Evolutionary conservation across 2,329 filamentous ascomycete genomes (phyloP).

Genomic region (Colletotrichum shisoi): DNA sequence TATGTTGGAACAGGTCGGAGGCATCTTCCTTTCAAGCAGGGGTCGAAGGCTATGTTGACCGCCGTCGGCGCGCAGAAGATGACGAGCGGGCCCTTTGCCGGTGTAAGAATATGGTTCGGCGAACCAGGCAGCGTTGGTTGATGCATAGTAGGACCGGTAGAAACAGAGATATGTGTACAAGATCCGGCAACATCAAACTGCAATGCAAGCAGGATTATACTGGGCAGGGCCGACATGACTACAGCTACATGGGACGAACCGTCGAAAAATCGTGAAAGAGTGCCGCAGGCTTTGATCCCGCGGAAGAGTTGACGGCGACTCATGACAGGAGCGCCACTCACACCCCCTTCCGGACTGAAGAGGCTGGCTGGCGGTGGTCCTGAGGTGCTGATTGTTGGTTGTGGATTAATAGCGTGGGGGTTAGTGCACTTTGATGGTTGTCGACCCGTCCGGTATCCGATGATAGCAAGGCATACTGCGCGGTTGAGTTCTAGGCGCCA

Average conservation of each 20-base stretch:
- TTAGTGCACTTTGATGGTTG: slow-evolving; percentile 6
- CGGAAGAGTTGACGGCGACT: background rate
- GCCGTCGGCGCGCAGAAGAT: slow-evolving; percentile 14
- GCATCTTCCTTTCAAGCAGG: slow-evolving; percentile 5
- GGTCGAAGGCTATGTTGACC: background rate
- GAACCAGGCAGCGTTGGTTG: background rate
- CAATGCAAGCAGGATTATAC: no score
- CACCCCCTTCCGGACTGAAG: background rate
- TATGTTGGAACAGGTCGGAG: background rate
- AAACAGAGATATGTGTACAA: no score
- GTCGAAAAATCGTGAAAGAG: background rate
- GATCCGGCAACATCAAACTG: background rate
- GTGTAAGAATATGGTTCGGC: background rate
- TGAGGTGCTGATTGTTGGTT: no score
- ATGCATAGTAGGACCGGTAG: slow-evolving; percentile 1
- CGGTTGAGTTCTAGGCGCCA: background rate
- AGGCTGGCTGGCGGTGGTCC: background rate
- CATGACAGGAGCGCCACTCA: background rate
- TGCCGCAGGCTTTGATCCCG: background rate
- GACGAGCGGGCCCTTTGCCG: slow-evolving; percentile 6
- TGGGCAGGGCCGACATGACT: background rate
- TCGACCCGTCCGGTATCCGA: slow-evolving; percentile 18
- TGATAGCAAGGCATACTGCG: background rate
- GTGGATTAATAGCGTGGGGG: slow-evolving; percentile 25
- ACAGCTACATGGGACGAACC: background rate